Conservation (phyloP, 2,329 filamentous ascomycete species). For the Epicoccum nigrum region DNA sequence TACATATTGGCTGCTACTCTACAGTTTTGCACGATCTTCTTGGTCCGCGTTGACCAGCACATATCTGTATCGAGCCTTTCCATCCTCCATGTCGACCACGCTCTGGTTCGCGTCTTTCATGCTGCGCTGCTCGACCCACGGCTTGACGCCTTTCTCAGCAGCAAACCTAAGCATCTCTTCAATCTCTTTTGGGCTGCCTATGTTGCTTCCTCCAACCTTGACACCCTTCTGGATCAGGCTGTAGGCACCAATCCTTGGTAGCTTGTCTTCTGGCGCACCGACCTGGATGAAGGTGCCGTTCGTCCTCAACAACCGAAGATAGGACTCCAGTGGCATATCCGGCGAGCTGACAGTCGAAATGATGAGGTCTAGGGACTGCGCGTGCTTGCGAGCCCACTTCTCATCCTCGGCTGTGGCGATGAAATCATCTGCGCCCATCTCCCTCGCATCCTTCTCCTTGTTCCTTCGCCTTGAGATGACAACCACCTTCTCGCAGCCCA, state of each 20-base stretch:
- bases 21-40: conserved; percentile 34
- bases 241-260: conserved; percentile 63
- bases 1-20: no score
- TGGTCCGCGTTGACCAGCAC: conserved; percentile 41
- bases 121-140: conserved; percentile 66
- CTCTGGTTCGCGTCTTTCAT: conserved; percentile 62
- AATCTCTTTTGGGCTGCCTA: conserved; percentile 64
- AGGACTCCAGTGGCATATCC: conserved; percentile 68
- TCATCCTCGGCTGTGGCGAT: conserved; percentile 52
- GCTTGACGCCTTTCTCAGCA: conserved; percentile 62
- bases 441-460: conserved; percentile 66
- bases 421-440: conserved; percentile 70
- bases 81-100: conserved; percentile 63
- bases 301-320: conserved; percentile 65
- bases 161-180: conserved; percentile 67
- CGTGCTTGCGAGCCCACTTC: conserved; percentile 65
- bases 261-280: conserved; percentile 66
- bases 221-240: conserved; percentile 63
- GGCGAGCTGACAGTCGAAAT: conserved; percentile 63
- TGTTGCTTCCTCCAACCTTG: conserved; percentile 52
- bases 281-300: conserved; percentile 71
- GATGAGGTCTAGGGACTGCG: conserved; percentile 65
- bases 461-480: conserved; percentile 65
- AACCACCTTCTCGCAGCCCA: conserved; percentile 71
- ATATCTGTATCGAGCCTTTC: conserved; percentile 57